A percentile compares a stretch with the other conserved stretches of the same genome.
Evolutionary conservation across 805 yeast genomes (phyloP).

Genomic region (Wilhelminamyces savonicus): DNA sequence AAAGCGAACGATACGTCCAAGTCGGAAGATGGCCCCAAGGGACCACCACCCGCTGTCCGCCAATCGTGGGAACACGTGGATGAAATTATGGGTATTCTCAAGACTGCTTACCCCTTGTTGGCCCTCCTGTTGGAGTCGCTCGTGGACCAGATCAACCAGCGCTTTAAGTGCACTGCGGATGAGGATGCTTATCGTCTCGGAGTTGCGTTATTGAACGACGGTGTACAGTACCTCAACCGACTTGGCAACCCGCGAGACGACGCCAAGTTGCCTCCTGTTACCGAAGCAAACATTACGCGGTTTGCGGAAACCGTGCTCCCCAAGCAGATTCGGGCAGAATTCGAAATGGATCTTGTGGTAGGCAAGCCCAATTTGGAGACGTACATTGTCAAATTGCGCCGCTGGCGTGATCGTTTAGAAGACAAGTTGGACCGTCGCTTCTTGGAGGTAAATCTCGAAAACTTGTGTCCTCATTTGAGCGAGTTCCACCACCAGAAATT

Average conservation of each 20-base stretch:
- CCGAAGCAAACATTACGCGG: slow-evolving; percentile 79
- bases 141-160: slow-evolving; percentile 90
- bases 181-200: slow-evolving; percentile 94
- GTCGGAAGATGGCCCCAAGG: too few relatives aligned
- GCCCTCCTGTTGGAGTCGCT: slow-evolving; percentile 91
- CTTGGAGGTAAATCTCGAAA: slow-evolving; percentile 73
- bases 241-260: slow-evolving; percentile 83
- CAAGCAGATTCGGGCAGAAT: slow-evolving; percentile 79
- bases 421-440: slow-evolving; percentile 85
- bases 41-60: slow-evolving; percentile 23
- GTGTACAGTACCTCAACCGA: slow-evolving; percentile 83
- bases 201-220: slow-evolving; percentile 88
- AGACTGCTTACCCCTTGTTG: slow-evolving; percentile 91
- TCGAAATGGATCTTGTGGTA: slow-evolving; percentile 83
- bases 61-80: slow-evolving; percentile 93
- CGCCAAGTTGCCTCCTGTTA: slow-evolving; percentile 82
- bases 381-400: slow-evolving; percentile 74
- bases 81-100: slow-evolving; percentile 89
- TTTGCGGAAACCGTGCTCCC: slow-evolving; percentile 94
- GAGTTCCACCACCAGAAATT: slow-evolving; percentile 98
- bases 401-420: slow-evolving; percentile 91
- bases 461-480: slow-evolving; percentile 88
- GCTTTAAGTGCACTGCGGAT: slow-evolving; percentile 90
- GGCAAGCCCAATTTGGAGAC: slow-evolving; percentile 85
- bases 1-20: too few relatives aligned